These are phyloP conservation scores for Zymoseptoria tritici DNA, from an alignment of 2,329 filamentous ascomycete species.

Conservation along the genomic window DNA sequence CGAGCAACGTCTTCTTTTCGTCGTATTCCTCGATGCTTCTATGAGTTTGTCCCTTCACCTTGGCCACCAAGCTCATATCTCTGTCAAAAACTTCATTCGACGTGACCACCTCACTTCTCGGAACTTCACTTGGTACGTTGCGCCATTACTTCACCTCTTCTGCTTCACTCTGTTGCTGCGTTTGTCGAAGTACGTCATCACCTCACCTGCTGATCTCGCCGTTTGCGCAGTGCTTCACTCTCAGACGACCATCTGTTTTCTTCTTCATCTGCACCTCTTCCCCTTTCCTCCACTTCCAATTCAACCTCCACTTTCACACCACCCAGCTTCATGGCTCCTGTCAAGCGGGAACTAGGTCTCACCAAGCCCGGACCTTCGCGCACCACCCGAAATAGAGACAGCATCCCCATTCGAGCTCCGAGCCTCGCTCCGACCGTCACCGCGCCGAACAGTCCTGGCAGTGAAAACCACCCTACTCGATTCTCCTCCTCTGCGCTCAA, in stretches of 20 bases:
- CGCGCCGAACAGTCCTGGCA: no score
- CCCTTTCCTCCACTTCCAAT: no score
- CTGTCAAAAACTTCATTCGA: conserved; percentile 20
- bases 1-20: background rate
- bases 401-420: conserved; percentile 1
- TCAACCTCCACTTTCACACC: no score
- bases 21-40: background rate
- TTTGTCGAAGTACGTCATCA: background rate
- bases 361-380: background rate
- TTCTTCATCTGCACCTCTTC: background rate
- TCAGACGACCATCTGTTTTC: background rate
- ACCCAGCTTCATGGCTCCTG: background rate
- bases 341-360: conserved; percentile 1
- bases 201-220: background rate
- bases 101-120: conserved; percentile 8
- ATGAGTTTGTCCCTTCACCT: conserved; percentile 22
- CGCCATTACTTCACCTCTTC: conserved; percentile 5
- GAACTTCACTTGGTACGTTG: background rate
- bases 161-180: background rate
- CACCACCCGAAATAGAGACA: background rate
- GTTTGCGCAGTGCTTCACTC: background rate
- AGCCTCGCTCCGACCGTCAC: no score
- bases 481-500: no score
- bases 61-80: conserved; percentile 21
- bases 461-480: no score